Evolutionary conservation across 1,139 yeast genomes (phyloP), one percentile per base, ranked within the genome.

Genomic region (Yamadazyma atmosphaerica): DNA sequence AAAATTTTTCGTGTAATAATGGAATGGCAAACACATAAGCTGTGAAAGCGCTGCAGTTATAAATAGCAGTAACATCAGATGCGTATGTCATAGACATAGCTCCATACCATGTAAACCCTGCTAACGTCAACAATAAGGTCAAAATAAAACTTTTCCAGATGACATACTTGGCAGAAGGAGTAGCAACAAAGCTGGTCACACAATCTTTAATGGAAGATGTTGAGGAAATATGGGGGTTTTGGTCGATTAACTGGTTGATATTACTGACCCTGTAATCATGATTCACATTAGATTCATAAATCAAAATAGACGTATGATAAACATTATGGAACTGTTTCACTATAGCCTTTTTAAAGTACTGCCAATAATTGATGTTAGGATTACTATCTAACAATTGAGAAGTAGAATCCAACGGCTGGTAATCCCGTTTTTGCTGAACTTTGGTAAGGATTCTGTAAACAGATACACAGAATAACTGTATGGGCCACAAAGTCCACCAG

Each of bases 1-100:
- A 75, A 50, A 86, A 79, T 35, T 63, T 67, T 52, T 88, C 96
- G 29, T 72, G 63, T 37, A 88, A 68, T 32, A 88, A 60, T 2
- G 90, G 87, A 21, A 88, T 82, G 2, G 95, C 89, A 61, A 88
- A 87, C 4, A 87, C 78, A 54, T 88, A 83, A 0, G 96, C 96
- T 5, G 90, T 83, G 56, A 88, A 87, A 0, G 95, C 95, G 10
- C 90, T 83, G 55, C 95, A 86, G 63, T 88, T 88, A 63, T 87
- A 88, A 45, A 88, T 88, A 8, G 96, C 96, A 3, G 96, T 87
- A 21, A 88, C 83, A 54, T 88, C 96, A 2, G 89, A 74, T 0
- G 95, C 88, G 28, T 89, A 85, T 1, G 96, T 83, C 58, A 86
- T 63, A 21, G 82, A 72, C 79, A 88, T 86, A 6, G 96, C 83